Base-by-base conservation (phyloP, 2,329 filamentous ascomycete species). In the Sporothrix variecibatus region DNA sequence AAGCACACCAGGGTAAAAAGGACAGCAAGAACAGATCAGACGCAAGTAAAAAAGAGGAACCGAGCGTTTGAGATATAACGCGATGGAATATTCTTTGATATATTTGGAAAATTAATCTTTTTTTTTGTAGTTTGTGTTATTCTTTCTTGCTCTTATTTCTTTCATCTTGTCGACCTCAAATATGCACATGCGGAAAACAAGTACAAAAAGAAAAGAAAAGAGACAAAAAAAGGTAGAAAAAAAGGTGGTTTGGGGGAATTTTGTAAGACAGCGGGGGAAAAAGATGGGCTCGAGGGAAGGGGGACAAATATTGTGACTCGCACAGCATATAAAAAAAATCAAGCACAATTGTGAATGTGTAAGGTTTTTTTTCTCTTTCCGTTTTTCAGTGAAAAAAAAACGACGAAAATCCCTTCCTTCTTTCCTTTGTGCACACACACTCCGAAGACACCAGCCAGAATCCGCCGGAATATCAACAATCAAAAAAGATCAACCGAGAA, bases 351-450 rank as follows among this genome's bases (percentile, higher is more conserved):
- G 68, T 70, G 43, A n/a, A 43, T 53, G n/a, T 46, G 65, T 56
- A 43, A 20, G 56, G 43, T 64, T 62, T 40, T 56, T 53, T 75
- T 71, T 75, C 70, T 75, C 64, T 64, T 73, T 71, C 65, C 67
- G 38, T 73, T 65, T 65, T 68, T 60, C 62, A 56, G 28, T 64
- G 34, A 73, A 68, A 73, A 74, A 73, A 75, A 73, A 75, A 67
- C 38, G 11, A 71, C 71, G 53, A 72, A 69, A 62, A 72, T 74
- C 74, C 74, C 74, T 74, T 74, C 72, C 74, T 74, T 84, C 86
- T 83, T 87, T 87, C 86, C 86, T 83, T 83, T 86, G 86, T 87
- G 81, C 84, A 89, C 87, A 89, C 87, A 87, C 84, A 89, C 87
- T 89, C 88, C 88, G 83, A 86, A 88, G 87, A 90, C 88, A 89